Percentiles rank a stretch among this genome's conserved stretches.
Conservation (phyloP, 352 stramenopile genomes). For the Globisporangium solare region DNA sequence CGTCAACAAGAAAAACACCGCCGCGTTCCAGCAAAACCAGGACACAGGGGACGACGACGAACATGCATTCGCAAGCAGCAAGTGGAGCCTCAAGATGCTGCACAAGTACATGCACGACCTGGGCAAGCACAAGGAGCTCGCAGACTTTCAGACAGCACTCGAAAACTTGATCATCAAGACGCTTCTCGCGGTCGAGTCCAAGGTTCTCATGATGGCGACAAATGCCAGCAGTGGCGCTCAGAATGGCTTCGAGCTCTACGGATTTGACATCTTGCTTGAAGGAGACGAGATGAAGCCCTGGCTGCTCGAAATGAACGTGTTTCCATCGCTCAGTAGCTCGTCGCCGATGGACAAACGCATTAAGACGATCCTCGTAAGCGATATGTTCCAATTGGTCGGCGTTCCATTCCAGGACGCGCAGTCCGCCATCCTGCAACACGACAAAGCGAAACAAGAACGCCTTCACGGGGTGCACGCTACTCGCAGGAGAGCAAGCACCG, state of each 20-base stretch:
- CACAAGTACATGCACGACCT: slow-evolving; percentile 41
- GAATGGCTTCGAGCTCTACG: slow-evolving; percentile 86
- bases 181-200: slow-evolving; percentile 78
- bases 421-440: slow-evolving; percentile 25
- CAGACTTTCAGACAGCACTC: slow-evolving; percentile 36
- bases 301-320: slow-evolving; percentile 91
- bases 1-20: slow-evolving; percentile 88
- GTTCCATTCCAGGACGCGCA: slow-evolving; percentile 46
- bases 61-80: slow-evolving; percentile 49
- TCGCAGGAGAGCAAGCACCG: slow-evolving; percentile 8
- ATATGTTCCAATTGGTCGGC: slow-evolving; percentile 80
- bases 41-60: slow-evolving; percentile 40
- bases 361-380: slow-evolving; percentile 86
- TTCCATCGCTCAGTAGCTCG: slow-evolving; percentile 82
- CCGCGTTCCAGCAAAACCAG: slow-evolving; percentile 67
- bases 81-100: slow-evolving; percentile 75
- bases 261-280: slow-evolving; percentile 87
- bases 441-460: slow-evolving; percentile 44
- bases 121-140: slow-evolving; percentile 35
- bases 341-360: slow-evolving; percentile 86
- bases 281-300: slow-evolving; percentile 64
- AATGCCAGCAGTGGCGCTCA: slow-evolving; percentile 10
- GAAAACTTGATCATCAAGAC: slow-evolving; percentile 88
- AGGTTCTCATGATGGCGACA: slow-evolving; percentile 41
- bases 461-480: slow-evolving; percentile 32